Percentiles rank a stretch among this genome's conserved stretches.
Evolutionary conservation across 2,329 filamentous ascomycete species (phyloP).

Genomic region (Neophaeococcomyces mojaviensis): DNA sequence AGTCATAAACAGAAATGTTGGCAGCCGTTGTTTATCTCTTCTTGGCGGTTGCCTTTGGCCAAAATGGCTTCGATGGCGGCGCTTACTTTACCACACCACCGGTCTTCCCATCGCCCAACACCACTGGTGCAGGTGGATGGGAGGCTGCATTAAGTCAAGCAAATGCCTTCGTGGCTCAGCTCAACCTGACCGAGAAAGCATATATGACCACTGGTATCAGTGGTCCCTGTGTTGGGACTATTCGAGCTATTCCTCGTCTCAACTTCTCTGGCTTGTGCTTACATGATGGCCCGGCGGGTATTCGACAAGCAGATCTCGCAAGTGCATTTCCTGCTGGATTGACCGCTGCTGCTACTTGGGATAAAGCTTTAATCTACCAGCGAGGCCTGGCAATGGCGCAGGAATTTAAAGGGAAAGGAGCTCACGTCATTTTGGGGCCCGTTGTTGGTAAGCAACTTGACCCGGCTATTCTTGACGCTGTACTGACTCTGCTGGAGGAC

Average conservation of each 20-base stretch:
- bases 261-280: conserved; percentile 36
- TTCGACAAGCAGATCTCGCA: conserved; percentile 36
- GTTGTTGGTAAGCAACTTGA: conserved; percentile 33
- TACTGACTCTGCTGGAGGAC: conserved; percentile 37
- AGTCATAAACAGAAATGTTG: too few relatives aligned
- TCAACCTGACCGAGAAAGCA: conserved; percentile 17
- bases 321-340: conserved; percentile 37
- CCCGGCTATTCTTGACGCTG: conserved; percentile 31
- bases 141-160: conserved; percentile 14
- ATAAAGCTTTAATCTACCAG: conserved; percentile 45
- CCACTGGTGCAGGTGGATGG: conserved; percentile 24
- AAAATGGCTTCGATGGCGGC: not conserved
- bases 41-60: not conserved
- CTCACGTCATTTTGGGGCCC: conserved; percentile 37
- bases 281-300: conserved; percentile 36
- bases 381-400: conserved; percentile 48
- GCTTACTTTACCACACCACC: not conserved
- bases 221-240: conserved; percentile 34
- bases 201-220: conserved; percentile 27
- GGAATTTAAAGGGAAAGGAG: conserved; percentile 50
- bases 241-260: conserved; percentile 28
- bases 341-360: conserved; percentile 43
- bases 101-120: conserved; percentile 16
- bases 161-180: conserved; percentile 10
- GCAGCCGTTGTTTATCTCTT: not conserved